Base-by-base conservation (phyloP, 2,329 filamentous ascomycete genomes). In the Aspergillus sp. region DNA sequence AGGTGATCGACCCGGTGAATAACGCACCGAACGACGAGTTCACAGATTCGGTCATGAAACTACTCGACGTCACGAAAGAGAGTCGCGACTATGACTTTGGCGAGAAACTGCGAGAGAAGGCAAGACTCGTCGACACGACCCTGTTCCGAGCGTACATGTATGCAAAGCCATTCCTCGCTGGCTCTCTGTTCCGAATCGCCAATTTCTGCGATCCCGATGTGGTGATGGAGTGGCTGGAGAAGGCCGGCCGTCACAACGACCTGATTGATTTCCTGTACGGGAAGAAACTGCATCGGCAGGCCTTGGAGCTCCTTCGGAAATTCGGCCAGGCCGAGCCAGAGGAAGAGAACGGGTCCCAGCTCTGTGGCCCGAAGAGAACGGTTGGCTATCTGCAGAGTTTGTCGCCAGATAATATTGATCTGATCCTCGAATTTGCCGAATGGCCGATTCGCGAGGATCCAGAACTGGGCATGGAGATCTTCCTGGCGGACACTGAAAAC, bases 171-270 rank as follows among this genome's bases (percentile, higher is more conserved):
- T 85, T 88, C 5, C 79, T 99, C 10, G 91, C 91, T 3, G 89
- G 89, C 2, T 90, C 92, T 0, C 81, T 99, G 0, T 97, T 99
- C 76, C 91, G 94, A 20, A 90, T 97, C 47, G 88, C 92, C 66
- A 99, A 99, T 70, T 97, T 97, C 68, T 97, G 94, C 70, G 93
- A 99, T 63, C 93, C 94, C 0, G 88, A 90, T 25, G 94, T 97
- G 2, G 93, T 99, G 19, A 94, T 96, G 67, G 89, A 96, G 71
- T 91, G 91, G 63, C 78, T 99, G 4, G 85, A 96, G 54, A 90
- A 96, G 68, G 90, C 87, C 38, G 89, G 89, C 53, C 85, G 92
- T 29, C 97, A 96, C 71, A 93, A 88, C 47, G 93, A 97, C 73
- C 78, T 99, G 1, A 91, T 99, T n/a, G 93, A 97, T 70, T 99